phyloP scores from a whole-genome alignment of 2,329 filamentous ascomycete species.

The Aspergillus awamori region DNA sequence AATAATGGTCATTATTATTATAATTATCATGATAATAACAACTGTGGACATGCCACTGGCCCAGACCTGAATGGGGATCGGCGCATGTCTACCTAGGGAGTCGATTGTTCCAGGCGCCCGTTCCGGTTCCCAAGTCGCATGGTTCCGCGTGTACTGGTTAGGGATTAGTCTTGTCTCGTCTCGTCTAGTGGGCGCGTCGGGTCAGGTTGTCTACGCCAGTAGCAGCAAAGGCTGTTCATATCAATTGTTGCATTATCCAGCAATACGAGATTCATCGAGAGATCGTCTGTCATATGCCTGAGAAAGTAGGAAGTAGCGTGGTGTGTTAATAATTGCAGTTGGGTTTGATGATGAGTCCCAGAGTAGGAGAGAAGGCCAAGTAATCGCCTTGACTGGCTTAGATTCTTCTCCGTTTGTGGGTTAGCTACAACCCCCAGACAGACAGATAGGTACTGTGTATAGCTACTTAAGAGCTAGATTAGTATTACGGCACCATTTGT shows the following conservation, averaged over 20 bases:
- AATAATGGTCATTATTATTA: not conserved
- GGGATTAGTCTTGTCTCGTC: not conserved
- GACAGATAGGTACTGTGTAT: not conserved
- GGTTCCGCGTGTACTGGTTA: not conserved
- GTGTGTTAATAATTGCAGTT: not conserved
- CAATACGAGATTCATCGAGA: not conserved
- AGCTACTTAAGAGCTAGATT: not conserved
- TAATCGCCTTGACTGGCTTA: not conserved
- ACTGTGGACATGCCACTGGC: not conserved
- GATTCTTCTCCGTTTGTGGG: not conserved
- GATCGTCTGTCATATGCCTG: not conserved
- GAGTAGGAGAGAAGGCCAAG: not conserved
- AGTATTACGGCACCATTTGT: not conserved
- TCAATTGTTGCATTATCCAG: not conserved
- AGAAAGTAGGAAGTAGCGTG: not conserved
- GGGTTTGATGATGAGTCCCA: not conserved
- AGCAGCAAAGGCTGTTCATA: not conserved
- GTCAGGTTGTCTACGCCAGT: not conserved
- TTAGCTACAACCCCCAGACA: not conserved
- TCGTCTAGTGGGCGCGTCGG: too few relatives aligned
- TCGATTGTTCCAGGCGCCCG: not conserved
- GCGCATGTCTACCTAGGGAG: not conserved
- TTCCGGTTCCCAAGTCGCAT: not conserved
- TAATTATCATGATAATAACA: not conserved
- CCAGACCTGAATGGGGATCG: not conserved